Percentiles rank a stretch among this genome's conserved stretches.
These are phyloP conservation scores for Solanum hybrid DNA, from an alignment of 305 asterid species.

Conservation along the genomic window DNA sequence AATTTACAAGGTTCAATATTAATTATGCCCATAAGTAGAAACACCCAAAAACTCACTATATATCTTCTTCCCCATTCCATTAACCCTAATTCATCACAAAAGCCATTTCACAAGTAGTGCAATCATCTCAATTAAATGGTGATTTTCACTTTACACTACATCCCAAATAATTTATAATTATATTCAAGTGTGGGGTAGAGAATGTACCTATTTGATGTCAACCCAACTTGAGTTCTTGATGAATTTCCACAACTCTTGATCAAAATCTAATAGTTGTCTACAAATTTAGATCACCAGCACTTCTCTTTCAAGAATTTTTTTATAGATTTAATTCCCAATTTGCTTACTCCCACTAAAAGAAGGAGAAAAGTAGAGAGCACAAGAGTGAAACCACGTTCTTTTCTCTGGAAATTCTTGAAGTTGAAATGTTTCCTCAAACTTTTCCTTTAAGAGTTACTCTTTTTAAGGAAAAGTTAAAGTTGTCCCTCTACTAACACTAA, in stretches of 20 bases:
- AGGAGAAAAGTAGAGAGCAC: not conserved
- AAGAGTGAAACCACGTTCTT: not conserved
- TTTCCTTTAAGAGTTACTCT: not conserved
- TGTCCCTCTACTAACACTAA: not conserved
- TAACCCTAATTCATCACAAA: not conserved
- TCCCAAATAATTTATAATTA: not conserved
- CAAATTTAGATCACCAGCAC: not conserved
- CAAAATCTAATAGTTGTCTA: not conserved
- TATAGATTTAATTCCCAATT: not conserved
- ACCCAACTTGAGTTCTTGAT: not conserved
- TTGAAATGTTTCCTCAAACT: not conserved
- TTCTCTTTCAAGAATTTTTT: not conserved
- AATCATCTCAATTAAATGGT: not conserved
- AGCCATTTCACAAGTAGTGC: not conserved
- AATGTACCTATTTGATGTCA: not conserved
- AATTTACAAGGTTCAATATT: not conserved
- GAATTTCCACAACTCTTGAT: not conserved
- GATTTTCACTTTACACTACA: not conserved
- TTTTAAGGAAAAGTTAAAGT: not conserved
- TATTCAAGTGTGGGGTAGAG: not conserved
- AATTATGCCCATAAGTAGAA: not conserved
- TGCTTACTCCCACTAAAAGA: not conserved
- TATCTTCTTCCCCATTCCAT: not conserved
- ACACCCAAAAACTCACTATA: not conserved
- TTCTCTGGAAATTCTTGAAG: not conserved